Conservation (phyloP, 1,139 yeast genomes). For the Sugiyamaella neomexicana region DNA sequence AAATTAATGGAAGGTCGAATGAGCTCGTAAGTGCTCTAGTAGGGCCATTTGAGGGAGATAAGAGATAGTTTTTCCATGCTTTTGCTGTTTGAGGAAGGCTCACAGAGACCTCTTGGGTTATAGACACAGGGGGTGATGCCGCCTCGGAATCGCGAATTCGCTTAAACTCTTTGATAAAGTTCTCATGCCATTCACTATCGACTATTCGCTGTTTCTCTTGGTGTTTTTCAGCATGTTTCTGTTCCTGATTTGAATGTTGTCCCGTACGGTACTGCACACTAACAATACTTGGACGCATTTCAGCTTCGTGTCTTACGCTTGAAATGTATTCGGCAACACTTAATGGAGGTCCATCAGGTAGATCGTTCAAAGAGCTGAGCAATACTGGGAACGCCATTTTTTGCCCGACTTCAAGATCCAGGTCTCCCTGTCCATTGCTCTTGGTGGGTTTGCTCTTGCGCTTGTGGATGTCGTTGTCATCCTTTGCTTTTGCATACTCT, state of each 20-base stretch:
- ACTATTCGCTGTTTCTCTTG: neutral
- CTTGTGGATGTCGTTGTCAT: neutral
- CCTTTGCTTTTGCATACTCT: too few relatives aligned
- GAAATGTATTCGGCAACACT: conserved; percentile 30
- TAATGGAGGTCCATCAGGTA: conserved; percentile 22
- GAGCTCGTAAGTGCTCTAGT: conserved; percentile 16
- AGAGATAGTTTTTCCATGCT: conserved; percentile 30
- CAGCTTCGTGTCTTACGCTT: conserved; percentile 32
- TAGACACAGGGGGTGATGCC: neutral
- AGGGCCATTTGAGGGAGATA: conserved; percentile 20
- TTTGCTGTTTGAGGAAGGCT: conserved; percentile 29
- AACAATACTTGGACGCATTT: conserved; percentile 25
- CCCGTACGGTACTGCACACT: neutral
- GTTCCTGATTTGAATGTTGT: neutral
- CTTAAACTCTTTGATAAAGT: conserved; percentile 10
- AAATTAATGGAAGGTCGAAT: conserved; percentile 27
- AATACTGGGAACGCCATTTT: conserved; percentile 10
- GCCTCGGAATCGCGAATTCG: neutral
- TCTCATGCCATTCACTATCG: neutral
- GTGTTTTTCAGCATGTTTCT: neutral
- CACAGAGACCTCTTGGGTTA: neutral
- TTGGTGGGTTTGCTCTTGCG: neutral
- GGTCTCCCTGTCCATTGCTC: conserved; percentile 1
- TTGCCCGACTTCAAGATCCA: conserved; percentile 9
- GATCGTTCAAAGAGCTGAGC: neutral